A percentile compares a stretch with the other conserved stretches of the same genome.
Evolutionary conservation across 1,284 basidiomycete species (phyloP).

Genomic region (Xerocomus minutiporus): DNA sequence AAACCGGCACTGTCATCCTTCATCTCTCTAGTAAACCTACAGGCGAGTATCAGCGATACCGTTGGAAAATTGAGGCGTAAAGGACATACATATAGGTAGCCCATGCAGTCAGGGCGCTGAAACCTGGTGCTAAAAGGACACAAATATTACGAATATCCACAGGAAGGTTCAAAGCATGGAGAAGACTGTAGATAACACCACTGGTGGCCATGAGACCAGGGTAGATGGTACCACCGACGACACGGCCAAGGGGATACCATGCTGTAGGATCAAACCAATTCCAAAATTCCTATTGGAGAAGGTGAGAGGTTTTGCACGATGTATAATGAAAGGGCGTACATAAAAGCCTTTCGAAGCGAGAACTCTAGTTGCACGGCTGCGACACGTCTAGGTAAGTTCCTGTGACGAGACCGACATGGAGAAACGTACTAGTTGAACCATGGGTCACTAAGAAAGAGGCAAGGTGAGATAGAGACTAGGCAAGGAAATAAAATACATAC

Average conservation of each 20-base stretch:
- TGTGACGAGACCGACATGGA: background rate
- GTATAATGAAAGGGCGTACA: slow-evolving; percentile 45
- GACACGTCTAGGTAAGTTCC: slow-evolving; percentile 10
- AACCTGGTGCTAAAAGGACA: slow-evolving; percentile 94
- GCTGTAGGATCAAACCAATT: slow-evolving; percentile 99
- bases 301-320: background rate
- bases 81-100: slow-evolving; percentile 85
- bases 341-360: slow-evolving; percentile 92
- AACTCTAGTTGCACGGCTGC: slow-evolving; percentile 84
- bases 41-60: slow-evolving; percentile 3
- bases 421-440: slow-evolving; percentile 92
- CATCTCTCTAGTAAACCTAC: slow-evolving; percentile 93
- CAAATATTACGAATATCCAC: slow-evolving; percentile 98
- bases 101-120: slow-evolving; percentile 95
- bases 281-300: slow-evolving; percentile 81
- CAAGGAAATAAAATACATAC: slow-evolving; percentile 45
- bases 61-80: background rate
- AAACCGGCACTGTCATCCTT: slow-evolving; percentile 92
- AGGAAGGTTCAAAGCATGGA: slow-evolving; percentile 87
- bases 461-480: slow-evolving; percentile 8
- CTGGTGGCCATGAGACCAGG: slow-evolving; percentile 98
- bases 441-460: slow-evolving; percentile 66
- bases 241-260: slow-evolving; percentile 97
- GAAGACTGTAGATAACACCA: slow-evolving; percentile 91
- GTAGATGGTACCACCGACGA: slow-evolving; percentile 97